phyloP scores from a whole-genome alignment of 164 flowering plant species.

The Tetracentron sinense region DNA sequence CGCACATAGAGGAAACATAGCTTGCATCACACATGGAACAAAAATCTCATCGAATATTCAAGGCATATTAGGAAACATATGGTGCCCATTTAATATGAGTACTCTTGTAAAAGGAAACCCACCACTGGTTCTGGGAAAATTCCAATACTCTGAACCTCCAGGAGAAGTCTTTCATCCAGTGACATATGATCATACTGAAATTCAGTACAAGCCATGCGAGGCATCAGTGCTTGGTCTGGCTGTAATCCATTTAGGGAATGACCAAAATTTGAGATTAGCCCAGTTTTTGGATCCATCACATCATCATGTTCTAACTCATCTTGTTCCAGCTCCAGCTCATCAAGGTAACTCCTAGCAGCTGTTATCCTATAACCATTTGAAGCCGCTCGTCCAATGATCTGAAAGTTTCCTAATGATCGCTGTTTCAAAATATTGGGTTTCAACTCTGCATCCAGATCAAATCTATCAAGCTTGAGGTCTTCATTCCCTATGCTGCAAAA shows the following conservation, averaged over 20 bases:
- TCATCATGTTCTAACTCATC: slow-evolving; percentile 26
- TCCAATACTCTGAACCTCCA: slow-evolving; percentile 75
- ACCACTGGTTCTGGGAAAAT: slow-evolving; percentile 64
- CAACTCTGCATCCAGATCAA: slow-evolving; percentile 45
- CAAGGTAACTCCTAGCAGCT: slow-evolving; percentile 27
- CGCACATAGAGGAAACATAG: too few relatives aligned
- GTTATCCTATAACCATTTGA: slow-evolving; percentile 47
- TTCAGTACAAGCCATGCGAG: slow-evolving; percentile 38
- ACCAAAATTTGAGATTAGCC: slow-evolving; percentile 27
- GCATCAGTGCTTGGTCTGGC: slow-evolving; percentile 31
- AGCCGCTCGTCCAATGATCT: slow-evolving; percentile 33
- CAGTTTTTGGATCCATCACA: slow-evolving; percentile 16
- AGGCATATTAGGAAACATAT: neutral
- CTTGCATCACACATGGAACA: neutral
- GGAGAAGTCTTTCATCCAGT: slow-evolving; percentile 52
- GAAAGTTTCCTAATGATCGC: slow-evolving; percentile 21
- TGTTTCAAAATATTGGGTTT: slow-evolving; percentile 35
- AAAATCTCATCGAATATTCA: too few relatives aligned
- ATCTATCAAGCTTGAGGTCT: slow-evolving; percentile 33
- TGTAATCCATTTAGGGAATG: slow-evolving; percentile 34
- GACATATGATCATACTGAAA: slow-evolving; percentile 52
- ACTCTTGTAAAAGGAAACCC: slow-evolving; percentile 20
- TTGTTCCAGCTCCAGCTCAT: slow-evolving; percentile 36
- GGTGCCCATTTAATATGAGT: neutral
- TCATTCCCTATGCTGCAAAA: slow-evolving; percentile 29